Base-by-base conservation (phyloP, 2,329 filamentous ascomycete species). In the Incumbomyces lentus region DNA sequence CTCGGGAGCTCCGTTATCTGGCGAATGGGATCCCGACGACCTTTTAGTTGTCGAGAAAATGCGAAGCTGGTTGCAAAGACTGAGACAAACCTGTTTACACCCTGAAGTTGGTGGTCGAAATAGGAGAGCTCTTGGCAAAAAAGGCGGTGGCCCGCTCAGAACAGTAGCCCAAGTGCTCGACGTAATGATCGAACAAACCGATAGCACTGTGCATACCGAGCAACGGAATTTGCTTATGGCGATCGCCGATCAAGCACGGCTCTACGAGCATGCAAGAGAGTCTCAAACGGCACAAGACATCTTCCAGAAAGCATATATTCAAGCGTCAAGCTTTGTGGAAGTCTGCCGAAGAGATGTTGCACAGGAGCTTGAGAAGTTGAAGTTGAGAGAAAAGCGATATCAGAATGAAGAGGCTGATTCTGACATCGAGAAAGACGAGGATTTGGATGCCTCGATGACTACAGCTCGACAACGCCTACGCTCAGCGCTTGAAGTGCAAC, bases 101-200 rank as follows among this genome's bases (percentile, higher is more conserved):
- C 87, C 90, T 0, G 83, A 94, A 60, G 77, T 94, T 35, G 84
- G 84, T 14, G 73, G 73, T 8, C 76, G 75, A 29, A 84, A 82
- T 54, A 72, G 82, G 12, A 76, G 74, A 51, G 74, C 76, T 0
- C 64, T 86, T 5, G 82, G 81, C 1, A 82, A 82, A 2, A 72
- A 75, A 37, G 78, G 73, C 40, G 73, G 72, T 44, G 80, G 77
- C 0, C 82, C 86, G 0, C 71, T 95, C 53, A 76, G 85, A 11
- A 93, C 89, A 0, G 82, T 95, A 1, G 77, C 81, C 14, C 86
- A 96, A 62, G 90, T 96, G 1, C 70, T 98, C 10, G 82, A 87
- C 53, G 80, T 82, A 3, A 95, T 98, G 90, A 82, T 95, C 48
- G 87, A 95, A 46, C 81, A 90, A 58, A 88, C 83, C 36, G 84